Evolutionary conservation across 805 yeast species (phyloP).

Genomic region (Teunomyces gatunensis): DNA sequence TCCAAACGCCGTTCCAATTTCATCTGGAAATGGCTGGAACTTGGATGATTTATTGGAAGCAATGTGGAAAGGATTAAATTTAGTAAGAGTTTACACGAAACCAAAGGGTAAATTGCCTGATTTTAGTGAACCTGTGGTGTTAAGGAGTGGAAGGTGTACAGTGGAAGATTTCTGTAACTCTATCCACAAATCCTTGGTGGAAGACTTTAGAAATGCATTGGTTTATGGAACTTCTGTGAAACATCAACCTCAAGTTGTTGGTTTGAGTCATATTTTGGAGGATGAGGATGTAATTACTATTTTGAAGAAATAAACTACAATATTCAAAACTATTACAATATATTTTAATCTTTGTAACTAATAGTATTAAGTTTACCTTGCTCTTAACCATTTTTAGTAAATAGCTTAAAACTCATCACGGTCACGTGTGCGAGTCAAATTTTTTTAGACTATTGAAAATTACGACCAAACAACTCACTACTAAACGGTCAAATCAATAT

Average conservation of each 20-base stretch:
- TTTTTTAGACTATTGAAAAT: not conserved
- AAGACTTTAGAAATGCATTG: conserved; percentile 87
- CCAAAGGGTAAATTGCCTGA: conserved; percentile 96
- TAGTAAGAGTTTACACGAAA: conserved; percentile 95
- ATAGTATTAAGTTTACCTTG: not conserved
- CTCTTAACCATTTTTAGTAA: not conserved
- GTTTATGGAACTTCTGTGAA: conserved; percentile 94
- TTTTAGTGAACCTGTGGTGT: conserved; percentile 90
- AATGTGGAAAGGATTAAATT: conserved; percentile 91
- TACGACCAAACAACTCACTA: not conserved
- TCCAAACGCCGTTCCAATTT: conserved; percentile 96
- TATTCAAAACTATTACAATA: not conserved
- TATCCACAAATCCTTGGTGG: conserved; percentile 91
- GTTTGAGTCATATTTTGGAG: conserved; percentile 74
- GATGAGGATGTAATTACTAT: conserved; percentile 98
- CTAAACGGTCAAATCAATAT: conserved; percentile 1
- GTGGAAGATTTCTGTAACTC: conserved; percentile 96
- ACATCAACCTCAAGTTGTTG: conserved; percentile 97
- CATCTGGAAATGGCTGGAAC: conserved; percentile 96
- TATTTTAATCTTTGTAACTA: not conserved
- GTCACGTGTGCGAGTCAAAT: conserved; percentile 1
- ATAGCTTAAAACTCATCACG: conserved; percentile 2
- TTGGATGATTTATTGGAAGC: conserved; percentile 88
- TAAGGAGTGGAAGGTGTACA: conserved; percentile 75
- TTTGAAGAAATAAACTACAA: conserved; percentile 55